Evolutionary conservation across 176 grass and related monocot genomes (phyloP), one percentile per base, ranked within the genome.

Genomic region (Oryza australiensis): DNA sequence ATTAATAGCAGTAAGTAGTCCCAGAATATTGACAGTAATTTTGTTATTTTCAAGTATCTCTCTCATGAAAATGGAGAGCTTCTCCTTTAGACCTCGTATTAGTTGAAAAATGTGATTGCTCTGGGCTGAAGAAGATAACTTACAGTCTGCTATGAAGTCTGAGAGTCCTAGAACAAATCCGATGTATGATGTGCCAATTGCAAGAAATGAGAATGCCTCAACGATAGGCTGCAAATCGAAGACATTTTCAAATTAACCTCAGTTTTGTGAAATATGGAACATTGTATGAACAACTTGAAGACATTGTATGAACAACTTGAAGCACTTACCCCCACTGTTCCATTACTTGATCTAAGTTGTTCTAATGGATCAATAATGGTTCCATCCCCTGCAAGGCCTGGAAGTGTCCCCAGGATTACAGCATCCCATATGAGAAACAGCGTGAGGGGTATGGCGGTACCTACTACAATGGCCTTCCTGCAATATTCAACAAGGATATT

Each of bases 111-210:
- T 64, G 70, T 30, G 26, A 79, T 73, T 76, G 49, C 38, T 62
- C 22, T 32, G 24, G 66, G 28, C 24, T 7, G 29, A 80, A 75
- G 57, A 76, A 76, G 72, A 62, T 77, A 89, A 89, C 92, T 98
- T 89, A 94, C 95, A 91, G 77, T 98, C 95, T n/a, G 82, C 86
- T 81, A 94, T 37, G 74, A 98, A 98, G 77, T 98, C 95, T 12
- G 95, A 72, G 41, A 98, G 90, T 78, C 95, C 95, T 79, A 98
- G 90, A 87, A 98, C 79, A 79, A 98, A 98, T 78, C 95, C 95
- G 68, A 93, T 98, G 74, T 93, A 98, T 74, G 95, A 98, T 70
- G 95, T 98, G 66, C 87, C 90, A 60, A 98, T 98, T 70, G 95
- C 95, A 24, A 98, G 88, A 88, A 98, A 98, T 86, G 92, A 98